Percentiles rank a stretch among this genome's conserved stretches.
phyloP scores from a whole-genome alignment of 2,329 filamentous ascomycete genomes.

The Calonectria leucothoes region DNA sequence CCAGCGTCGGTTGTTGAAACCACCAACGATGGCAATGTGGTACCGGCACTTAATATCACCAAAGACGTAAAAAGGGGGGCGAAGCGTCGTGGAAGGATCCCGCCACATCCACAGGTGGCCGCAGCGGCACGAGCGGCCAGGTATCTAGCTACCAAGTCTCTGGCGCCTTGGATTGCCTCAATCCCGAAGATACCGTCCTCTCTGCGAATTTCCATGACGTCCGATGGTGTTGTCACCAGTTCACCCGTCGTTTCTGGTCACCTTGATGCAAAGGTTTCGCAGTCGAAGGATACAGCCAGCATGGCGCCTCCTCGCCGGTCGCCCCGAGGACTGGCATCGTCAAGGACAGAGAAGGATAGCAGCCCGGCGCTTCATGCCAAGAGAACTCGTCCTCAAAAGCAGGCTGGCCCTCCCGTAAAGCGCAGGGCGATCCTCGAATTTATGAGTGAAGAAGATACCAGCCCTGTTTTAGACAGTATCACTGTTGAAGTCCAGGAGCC shows the following conservation, averaged over 20 bases:
- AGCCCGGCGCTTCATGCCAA: background rate
- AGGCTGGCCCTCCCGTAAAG: background rate
- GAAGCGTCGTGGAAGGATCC: background rate
- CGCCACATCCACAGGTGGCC: background rate
- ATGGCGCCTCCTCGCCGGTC: background rate
- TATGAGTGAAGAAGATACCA: background rate
- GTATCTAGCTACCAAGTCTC: too few species aligned
- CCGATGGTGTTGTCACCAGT: background rate
- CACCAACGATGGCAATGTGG: background rate
- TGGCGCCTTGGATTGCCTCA: accelerated
- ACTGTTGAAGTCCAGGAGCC: background rate
- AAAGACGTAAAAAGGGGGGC: background rate
- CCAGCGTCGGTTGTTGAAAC: too few species aligned
- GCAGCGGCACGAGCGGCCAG: background rate
- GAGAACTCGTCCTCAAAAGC: background rate
- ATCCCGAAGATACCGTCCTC: background rate
- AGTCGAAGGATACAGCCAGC: background rate
- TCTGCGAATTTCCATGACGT: background rate
- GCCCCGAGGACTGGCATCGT: background rate
- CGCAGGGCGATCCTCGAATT: background rate
- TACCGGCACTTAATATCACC: accelerated
- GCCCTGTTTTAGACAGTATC: too few species aligned
- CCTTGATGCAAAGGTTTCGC: background rate
- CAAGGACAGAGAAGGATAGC: background rate
- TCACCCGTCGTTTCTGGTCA: background rate